These are phyloP conservation scores for Boletus tylopilopsis DNA, from an alignment of 768 basidiomycete genomes.

Conservation along the genomic window DNA sequence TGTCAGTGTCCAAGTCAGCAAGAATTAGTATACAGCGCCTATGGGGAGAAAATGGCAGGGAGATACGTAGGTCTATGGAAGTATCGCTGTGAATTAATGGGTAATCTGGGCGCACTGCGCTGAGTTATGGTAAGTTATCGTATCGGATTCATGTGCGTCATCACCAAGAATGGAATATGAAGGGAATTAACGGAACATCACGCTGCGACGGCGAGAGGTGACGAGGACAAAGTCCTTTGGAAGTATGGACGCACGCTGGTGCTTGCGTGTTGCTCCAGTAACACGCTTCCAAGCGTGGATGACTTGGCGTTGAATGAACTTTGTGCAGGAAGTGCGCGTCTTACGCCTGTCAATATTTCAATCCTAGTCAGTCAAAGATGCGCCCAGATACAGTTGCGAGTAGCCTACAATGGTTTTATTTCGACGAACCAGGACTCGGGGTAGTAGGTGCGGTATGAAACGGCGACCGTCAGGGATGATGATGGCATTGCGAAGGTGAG, in stretches of 20 bases:
- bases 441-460: constrained; percentile 11
- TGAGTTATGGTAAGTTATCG: constrained; percentile 13
- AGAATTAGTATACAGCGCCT: constrained; percentile 6
- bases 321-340: constrained; percentile 35
- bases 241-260: constrained; percentile 49
- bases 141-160: constrained; percentile 11
- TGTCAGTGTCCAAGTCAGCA: background rate
- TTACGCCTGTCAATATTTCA: constrained; percentile 18
- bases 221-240: constrained; percentile 62
- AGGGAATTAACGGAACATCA: constrained; percentile 33
- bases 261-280: constrained; percentile 49
- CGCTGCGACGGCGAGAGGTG: constrained; percentile 51
- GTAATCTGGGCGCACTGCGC: constrained; percentile 11
- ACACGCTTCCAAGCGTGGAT: constrained; percentile 60
- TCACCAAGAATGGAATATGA: background rate
- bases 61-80: constrained; percentile 2
- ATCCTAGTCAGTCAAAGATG: background rate
- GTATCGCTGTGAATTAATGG: background rate
- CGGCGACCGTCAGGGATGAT: constrained; percentile 1
- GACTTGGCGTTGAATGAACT: constrained; percentile 55
- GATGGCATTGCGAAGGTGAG: constrained; percentile 6
- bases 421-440: constrained; percentile 28
- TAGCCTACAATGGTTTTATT: constrained; percentile 22
- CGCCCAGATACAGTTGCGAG: background rate
- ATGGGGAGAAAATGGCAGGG: background rate